Conservation (phyloP, 495 filamentous ascomycete genomes). For the Penicillium macrosclerotiorum region DNA sequence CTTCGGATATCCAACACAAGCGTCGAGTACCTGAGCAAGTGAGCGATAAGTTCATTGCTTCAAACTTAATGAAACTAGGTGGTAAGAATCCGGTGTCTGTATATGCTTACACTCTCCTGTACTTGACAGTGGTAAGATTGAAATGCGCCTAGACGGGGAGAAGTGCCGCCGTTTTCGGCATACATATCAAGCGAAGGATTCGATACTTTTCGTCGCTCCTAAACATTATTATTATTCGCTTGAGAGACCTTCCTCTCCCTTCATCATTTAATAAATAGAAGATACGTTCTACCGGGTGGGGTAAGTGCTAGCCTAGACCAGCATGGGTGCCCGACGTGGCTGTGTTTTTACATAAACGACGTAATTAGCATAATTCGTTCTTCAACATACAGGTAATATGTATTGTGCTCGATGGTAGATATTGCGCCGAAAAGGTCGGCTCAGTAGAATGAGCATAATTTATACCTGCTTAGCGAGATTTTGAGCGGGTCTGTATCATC, state of each 20-base stretch:
- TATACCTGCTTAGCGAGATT: too few species aligned
- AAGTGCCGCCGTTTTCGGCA: background rate
- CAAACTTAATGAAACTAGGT: background rate
- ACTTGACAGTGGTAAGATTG: background rate
- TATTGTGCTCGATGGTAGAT: too few species aligned
- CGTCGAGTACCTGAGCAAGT: background rate
- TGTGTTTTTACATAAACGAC: too few species aligned
- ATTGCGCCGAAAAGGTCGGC: too few species aligned
- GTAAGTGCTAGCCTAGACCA: background rate
- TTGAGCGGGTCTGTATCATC: too few species aligned
- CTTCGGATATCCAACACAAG: background rate
- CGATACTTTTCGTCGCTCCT: background rate
- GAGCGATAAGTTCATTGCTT: background rate
- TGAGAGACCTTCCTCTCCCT: background rate
- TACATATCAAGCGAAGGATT: background rate
- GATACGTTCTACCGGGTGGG: background rate
- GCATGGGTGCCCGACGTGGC: background rate
- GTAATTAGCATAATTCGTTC: too few species aligned
- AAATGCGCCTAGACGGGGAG: background rate
- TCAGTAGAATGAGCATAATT: too few species aligned
- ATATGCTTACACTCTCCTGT: background rate
- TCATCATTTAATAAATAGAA: too few species aligned
- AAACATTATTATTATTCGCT: too few species aligned
- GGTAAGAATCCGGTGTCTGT: background rate
- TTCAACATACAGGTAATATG: too few species aligned